phyloP scores from a whole-genome alignment of 179 eudicot genomes.

The Actinidia polygama region DNA sequence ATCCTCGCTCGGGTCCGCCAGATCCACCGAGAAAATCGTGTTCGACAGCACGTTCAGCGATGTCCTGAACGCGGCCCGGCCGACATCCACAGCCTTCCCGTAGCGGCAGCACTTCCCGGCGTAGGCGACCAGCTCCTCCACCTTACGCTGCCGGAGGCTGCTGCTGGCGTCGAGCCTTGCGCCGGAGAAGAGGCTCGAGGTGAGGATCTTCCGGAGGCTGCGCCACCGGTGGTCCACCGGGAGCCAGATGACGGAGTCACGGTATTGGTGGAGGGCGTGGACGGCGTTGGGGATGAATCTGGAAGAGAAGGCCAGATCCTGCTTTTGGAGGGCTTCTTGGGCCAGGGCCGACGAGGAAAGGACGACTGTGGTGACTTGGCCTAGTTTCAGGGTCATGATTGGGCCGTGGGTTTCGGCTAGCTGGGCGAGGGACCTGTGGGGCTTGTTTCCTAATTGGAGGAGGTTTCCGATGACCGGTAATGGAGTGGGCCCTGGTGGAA shows the following conservation, averaged over 20 bases:
- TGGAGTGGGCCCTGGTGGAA: conserved; percentile 21
- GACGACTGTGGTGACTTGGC: conserved; percentile 17
- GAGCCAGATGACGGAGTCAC: conserved; percentile 8
- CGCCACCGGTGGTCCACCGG: conserved; percentile 16
- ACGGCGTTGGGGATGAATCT: conserved; percentile 9
- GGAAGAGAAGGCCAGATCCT: conserved; percentile 22
- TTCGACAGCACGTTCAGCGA: not conserved
- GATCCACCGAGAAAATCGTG: conserved; percentile 2
- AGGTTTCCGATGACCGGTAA: conserved; percentile 20
- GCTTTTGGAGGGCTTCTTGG: conserved; percentile 21
- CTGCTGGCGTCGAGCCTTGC: conserved; percentile 4
- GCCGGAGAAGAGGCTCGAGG: not conserved
- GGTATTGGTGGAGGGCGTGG: conserved; percentile 13
- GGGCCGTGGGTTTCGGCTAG: conserved; percentile 20
- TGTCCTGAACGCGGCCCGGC: not conserved
- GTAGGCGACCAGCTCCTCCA: conserved; percentile 19
- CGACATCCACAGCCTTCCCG: not conserved
- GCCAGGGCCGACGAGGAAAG: conserved; percentile 18
- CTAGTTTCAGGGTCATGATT: conserved; percentile 20
- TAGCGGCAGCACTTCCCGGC: not conserved
- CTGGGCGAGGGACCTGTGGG: conserved; percentile 19
- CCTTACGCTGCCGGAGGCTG: conserved; percentile 9
- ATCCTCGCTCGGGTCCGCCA: not conserved
- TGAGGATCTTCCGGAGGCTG: conserved; percentile 1
- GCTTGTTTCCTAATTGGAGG: conserved; percentile 12